phyloP scores from a whole-genome alignment of 495 filamentous ascomycete species.

The Cryomyces antarcticus region DNA sequence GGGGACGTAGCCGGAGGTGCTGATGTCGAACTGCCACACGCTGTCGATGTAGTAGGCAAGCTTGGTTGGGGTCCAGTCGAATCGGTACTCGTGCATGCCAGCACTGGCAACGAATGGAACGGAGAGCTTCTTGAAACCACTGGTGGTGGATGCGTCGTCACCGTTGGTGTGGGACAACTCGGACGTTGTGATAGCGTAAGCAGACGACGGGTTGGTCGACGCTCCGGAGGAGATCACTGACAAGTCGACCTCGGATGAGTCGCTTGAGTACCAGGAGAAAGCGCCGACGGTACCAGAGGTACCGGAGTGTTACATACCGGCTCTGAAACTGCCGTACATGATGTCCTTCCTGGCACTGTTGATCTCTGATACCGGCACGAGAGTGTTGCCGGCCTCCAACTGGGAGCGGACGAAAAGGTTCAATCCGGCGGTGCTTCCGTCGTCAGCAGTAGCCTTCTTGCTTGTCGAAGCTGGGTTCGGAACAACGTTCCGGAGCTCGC shows the following conservation, averaged over 20 bases:
- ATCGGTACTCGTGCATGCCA: conserved; percentile 53
- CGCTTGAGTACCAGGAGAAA: conserved; percentile 65
- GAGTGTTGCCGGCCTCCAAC: conserved; percentile 16
- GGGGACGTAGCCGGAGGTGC: conserved; percentile 26
- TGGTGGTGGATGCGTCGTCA: conserved; percentile 34
- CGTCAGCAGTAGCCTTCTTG: conserved; percentile 12
- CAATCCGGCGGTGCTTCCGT: conserved; percentile 33
- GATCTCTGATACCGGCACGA: conserved; percentile 40
- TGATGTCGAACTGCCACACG: conserved; percentile 29
- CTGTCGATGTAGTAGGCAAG: conserved; percentile 49
- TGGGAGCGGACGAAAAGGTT: conserved; percentile 32
- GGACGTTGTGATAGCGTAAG: conserved; percentile 56
- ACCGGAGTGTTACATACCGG: conserved; percentile 37
- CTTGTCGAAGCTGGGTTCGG: conserved; percentile 24
- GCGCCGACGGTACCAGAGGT: conserved; percentile 49
- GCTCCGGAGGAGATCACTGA: conserved; percentile 50
- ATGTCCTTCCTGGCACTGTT: conserved; percentile 35
- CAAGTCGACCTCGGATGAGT: conserved; percentile 63
- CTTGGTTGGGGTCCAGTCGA: conserved; percentile 40
- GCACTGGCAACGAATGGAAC: conserved; percentile 41
- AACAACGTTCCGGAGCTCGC: conserved; percentile 25
- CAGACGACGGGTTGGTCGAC: conserved; percentile 2
- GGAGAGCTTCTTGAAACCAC: conserved; percentile 29
- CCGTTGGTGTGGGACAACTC: conserved; percentile 27
- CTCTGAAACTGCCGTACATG: conserved; percentile 43